These are phyloP conservation scores for Penicillium vulpinum DNA, from an alignment of 2,329 filamentous ascomycete species.

Conservation along the genomic window DNA sequence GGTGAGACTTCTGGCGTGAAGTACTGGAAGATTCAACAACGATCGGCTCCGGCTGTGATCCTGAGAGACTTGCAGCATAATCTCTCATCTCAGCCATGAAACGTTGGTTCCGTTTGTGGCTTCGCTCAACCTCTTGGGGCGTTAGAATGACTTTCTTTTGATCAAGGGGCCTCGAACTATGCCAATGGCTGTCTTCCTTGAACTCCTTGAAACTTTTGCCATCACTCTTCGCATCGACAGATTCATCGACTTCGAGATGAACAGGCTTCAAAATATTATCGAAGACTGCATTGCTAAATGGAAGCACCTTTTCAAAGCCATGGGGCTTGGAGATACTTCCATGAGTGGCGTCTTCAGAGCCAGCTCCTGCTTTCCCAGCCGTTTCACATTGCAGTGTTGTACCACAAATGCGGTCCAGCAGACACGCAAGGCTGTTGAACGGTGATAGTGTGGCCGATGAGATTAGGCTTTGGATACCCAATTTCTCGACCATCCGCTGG, in stretches of 20 bases:
- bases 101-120: constrained; percentile 54
- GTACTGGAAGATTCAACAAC: constrained; percentile 1
- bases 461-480: neutral
- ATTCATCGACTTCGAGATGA: constrained; percentile 19
- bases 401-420: constrained; percentile 6
- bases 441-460: constrained; percentile 11
- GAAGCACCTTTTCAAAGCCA: constrained; percentile 11
- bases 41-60: constrained; percentile 6
- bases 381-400: neutral
- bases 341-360: neutral
- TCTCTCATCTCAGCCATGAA: constrained; percentile 67
- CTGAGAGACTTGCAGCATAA: constrained; percentile 69
- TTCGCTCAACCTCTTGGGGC: constrained; percentile 22
- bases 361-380: neutral
- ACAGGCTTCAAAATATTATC: constrained; percentile 29
- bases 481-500: constrained; percentile 7
- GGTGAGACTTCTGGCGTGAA: neutral
- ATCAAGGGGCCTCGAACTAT: constrained; percentile 34
- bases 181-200: constrained; percentile 36
- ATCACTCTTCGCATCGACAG: constrained; percentile 4
- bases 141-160: constrained; percentile 20
- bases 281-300: constrained; percentile 31
- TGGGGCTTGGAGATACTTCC: neutral
- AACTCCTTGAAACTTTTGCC: constrained; percentile 24
- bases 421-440: constrained; percentile 13